Evolutionary conservation across 805 yeast genomes (phyloP), one percentile per base, ranked within the genome.

Genomic region (Pichia ethanolica): DNA sequence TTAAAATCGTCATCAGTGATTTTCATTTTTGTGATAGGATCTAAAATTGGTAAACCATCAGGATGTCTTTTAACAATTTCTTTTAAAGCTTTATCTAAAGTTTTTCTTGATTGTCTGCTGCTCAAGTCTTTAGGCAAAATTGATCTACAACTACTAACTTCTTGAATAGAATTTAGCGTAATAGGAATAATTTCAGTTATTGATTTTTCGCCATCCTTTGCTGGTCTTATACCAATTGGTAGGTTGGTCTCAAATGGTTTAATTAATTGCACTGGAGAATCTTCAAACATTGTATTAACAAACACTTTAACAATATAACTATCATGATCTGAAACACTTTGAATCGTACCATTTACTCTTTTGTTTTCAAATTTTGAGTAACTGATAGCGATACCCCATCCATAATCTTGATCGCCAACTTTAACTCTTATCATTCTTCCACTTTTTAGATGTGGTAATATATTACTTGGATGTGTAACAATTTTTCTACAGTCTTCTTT

Each of bases 301-400:
- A 93, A 79, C 10, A 89, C 97, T 55, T 83, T 86, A 10, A 90
- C 90, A 53, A 93, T 73, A 64, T 89, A 91, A 0, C 95, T 80
- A 63, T 93, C 96, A 64, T 91, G 97, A 57, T 90, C 97, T 14
- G 83, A 74, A 64, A 71, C 88, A 2, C 70, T 71, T 48, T 78
- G 81, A 10, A 75, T 59, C 26, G 79, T 77, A 60, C 81, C 84
- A 44, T 56, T 60, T 5, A 52, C 56, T 63, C 98, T 77, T 40
- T 50, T 55, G 35, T 53, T 54, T 11, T 54, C 53, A 44, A 49
- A 54, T 66, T 89, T 90, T 39, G 78, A 73, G 58, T 83, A 86
- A 43, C 81, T 79, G 10, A 86, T 81, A 11, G 90, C 93, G 62
- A 87, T 85, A 50, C 91, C 97, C 99, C 99, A 93, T n/a, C 97